Percentiles rank a stretch among this genome's conserved stretches.
These are phyloP conservation scores for Aspergillus japonicus DNA, from an alignment of 2,329 filamentous ascomycete species.

Conservation along the genomic window DNA sequence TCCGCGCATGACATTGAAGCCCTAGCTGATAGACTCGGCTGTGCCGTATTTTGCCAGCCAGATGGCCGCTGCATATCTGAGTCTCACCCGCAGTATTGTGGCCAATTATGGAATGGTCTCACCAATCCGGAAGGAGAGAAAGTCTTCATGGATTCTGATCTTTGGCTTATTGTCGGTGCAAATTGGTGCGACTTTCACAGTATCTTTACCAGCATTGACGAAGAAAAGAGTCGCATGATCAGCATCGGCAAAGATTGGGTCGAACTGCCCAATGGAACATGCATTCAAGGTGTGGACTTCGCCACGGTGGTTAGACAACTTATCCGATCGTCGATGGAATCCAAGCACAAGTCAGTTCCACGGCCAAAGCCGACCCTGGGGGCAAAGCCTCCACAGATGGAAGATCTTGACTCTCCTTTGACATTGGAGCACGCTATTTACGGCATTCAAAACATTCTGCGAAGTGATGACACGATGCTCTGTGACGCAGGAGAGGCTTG, in stretches of 20 bases:
- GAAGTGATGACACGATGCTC: not conserved
- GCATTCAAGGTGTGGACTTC: not conserved
- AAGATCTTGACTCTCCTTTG: not conserved
- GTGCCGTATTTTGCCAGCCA: conserved; percentile 10
- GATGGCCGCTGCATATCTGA: conserved; percentile 8
- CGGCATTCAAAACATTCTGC: conserved; percentile 5
- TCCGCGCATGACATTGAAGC: not conserved
- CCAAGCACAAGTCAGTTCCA: not conserved
- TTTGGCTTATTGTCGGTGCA: conserved; percentile 5
- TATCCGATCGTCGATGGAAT: not conserved
- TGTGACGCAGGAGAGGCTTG: conserved; percentile 13
- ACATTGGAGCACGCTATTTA: not conserved
- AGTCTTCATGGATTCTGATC: conserved; percentile 1
- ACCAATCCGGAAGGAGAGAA: conserved; percentile 3
- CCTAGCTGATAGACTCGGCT: conserved; percentile 10
- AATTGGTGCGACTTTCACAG: conserved; percentile 8
- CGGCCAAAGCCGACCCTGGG: not conserved
- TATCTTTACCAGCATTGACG: not conserved
- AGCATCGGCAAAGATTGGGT: not conserved
- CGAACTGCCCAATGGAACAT: not conserved
- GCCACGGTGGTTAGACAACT: not conserved
- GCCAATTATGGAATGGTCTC: conserved; percentile 5
- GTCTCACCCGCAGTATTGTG: conserved; percentile 11
- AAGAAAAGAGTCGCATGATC: conserved; percentile 4
- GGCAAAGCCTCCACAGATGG: not conserved